Evolutionary conservation across 2,329 filamentous ascomycete species (phyloP).

Genomic region (Monosporascus sp.): DNA sequence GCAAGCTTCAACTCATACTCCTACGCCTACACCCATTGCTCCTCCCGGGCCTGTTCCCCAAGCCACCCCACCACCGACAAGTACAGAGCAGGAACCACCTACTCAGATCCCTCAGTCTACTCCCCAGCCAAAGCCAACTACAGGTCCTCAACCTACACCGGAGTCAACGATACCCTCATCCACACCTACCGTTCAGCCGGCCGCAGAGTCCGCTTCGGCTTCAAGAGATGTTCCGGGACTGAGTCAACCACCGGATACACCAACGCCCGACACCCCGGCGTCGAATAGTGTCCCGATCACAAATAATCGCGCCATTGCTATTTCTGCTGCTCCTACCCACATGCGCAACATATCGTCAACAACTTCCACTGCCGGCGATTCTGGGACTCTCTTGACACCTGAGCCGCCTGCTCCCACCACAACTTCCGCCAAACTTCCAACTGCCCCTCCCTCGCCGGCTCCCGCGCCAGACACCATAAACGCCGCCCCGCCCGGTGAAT

Average conservation of each 20-base stretch:
- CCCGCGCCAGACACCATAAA: constrained; percentile 1
- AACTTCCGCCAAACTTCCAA: background rate
- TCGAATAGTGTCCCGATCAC: background rate
- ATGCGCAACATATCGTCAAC: background rate
- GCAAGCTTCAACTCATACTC: constrained; percentile 14
- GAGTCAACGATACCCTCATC: background rate
- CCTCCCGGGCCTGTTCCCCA: background rate
- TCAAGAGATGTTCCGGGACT: background rate
- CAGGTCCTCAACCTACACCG: background rate
- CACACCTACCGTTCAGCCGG: background rate
- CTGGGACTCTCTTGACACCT: background rate
- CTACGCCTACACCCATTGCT: constrained; percentile 9
- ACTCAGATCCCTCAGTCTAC: background rate
- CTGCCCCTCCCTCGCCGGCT: background rate
- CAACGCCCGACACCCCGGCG: background rate
- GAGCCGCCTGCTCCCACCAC: background rate
- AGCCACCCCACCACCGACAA: background rate
- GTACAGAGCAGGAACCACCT: background rate
- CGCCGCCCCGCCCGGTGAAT: background rate
- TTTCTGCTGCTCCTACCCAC: background rate
- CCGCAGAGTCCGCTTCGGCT: background rate
- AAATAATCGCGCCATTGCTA: too few species aligned
- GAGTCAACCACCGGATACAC: background rate
- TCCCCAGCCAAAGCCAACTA: background rate
- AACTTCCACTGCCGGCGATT: background rate